A percentile compares a stretch with the other conserved stretches of the same genome.
Evolutionary conservation across 2,329 filamentous ascomycete genomes (phyloP).

Genomic region (Chrysoporthe puriensis): DNA sequence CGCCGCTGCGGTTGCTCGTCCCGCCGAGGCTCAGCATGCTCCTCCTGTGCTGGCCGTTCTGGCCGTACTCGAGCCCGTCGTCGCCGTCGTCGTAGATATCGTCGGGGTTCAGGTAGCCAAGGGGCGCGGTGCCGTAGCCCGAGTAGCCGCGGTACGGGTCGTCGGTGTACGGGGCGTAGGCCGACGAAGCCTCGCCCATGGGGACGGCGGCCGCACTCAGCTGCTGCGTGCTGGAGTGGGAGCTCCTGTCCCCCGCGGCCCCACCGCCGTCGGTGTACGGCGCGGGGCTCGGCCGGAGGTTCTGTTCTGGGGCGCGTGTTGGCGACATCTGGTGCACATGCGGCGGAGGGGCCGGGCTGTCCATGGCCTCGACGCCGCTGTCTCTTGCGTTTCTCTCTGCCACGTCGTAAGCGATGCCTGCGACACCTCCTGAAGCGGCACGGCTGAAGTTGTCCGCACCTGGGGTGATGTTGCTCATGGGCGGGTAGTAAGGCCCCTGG

Average conservation of each 20-base stretch:
- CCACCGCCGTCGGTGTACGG: slow-evolving; percentile 29
- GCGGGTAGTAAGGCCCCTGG: slow-evolving; percentile 34
- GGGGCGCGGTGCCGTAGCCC: slow-evolving; percentile 49
- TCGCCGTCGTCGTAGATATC: slow-evolving; percentile 87
- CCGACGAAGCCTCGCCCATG: slow-evolving; percentile 40
- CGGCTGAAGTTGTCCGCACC: slow-evolving; percentile 71
- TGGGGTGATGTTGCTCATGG: slow-evolving; percentile 55
- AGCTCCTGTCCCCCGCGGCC: slow-evolving; percentile 42
- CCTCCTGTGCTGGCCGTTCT: slow-evolving; percentile 48
- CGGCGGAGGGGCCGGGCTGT: slow-evolving; percentile 35
- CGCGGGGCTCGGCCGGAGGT: slow-evolving; percentile 32
- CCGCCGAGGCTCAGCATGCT: slow-evolving; percentile 64
- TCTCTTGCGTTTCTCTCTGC: slow-evolving; percentile 67
- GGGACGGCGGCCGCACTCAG: slow-evolving; percentile 40
- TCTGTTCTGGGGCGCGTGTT: slow-evolving; percentile 19
- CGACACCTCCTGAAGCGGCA: slow-evolving; percentile 65
- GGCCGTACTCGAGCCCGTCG: slow-evolving; percentile 70
- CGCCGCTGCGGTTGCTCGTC: slow-evolving; percentile 43
- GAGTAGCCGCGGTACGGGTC: slow-evolving; percentile 69
- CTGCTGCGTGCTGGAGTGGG: slow-evolving; percentile 48
- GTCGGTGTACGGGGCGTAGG: slow-evolving; percentile 55
- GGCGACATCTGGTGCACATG: slow-evolving; percentile 33
- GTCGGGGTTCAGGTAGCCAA: slow-evolving; percentile 73
- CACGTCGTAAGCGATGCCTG: slow-evolving; percentile 68
- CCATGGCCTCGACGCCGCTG: slow-evolving; percentile 66